Conservation (phyloP, 257 asterid species). For the Ajuga chamaepitys region DNA sequence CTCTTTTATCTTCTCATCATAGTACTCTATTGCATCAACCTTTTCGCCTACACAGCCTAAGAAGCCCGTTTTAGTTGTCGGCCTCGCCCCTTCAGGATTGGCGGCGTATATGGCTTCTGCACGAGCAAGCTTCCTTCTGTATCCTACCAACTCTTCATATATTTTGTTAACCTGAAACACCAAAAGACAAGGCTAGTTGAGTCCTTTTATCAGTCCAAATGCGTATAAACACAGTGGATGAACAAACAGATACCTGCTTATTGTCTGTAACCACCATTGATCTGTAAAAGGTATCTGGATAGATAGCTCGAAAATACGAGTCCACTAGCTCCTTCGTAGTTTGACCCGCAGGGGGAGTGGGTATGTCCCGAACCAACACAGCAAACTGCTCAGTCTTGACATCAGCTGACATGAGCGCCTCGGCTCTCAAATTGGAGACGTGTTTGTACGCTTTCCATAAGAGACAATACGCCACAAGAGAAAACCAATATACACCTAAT, state of each 20-base stretch:
- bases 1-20: constrained; percentile 52
- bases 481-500: constrained; percentile 57
- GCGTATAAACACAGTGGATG: too few species aligned
- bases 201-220: too few species aligned
- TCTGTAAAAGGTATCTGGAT: constrained; percentile 76
- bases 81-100: constrained; percentile 62
- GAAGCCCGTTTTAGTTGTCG: constrained; percentile 62
- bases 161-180: constrained; percentile 63
- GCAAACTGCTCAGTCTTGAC: constrained; percentile 71
- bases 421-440: constrained; percentile 56
- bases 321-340: constrained; percentile 83
- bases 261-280: constrained; percentile 79
- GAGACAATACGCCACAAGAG: constrained; percentile 53
- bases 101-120: constrained; percentile 59
- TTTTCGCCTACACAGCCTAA: constrained; percentile 67
- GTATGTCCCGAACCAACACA: constrained; percentile 75
- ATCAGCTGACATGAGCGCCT: constrained; percentile 71
- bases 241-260: constrained; percentile 32
- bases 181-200: too few species aligned
- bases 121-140: constrained; percentile 69
- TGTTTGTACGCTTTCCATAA: constrained; percentile 84
- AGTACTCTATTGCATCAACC: constrained; percentile 81
- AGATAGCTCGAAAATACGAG: constrained; percentile 60
- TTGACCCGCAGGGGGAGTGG: constrained; percentile 44
- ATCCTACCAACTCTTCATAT: constrained; percentile 63